Conservation (phyloP, 192 early-diverging fungal genomes). For the Phycomyces blakesleeanus region DNA sequence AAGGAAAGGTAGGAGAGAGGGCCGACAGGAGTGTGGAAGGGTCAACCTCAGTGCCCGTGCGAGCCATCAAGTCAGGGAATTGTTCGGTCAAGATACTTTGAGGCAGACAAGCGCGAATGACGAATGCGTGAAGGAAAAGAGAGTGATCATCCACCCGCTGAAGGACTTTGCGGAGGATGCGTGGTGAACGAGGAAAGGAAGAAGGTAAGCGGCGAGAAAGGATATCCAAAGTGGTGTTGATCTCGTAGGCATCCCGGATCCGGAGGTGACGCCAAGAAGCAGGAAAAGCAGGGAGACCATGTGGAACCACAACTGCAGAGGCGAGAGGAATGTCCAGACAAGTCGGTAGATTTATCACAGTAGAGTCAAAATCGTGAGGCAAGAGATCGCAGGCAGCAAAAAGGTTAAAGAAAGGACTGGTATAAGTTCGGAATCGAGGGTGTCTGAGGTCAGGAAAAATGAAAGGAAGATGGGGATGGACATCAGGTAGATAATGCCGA, state of each 20-base stretch:
- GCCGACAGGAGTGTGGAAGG: neutral
- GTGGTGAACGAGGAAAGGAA: neutral
- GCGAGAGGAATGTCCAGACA: neutral
- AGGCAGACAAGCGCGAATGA: neutral
- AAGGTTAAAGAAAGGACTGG: neutral
- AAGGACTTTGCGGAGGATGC: neutral
- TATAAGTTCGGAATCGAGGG: neutral
- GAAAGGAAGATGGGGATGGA: neutral
- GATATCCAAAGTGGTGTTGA: neutral
- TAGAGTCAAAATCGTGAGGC: neutral
- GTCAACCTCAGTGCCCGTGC: neutral
- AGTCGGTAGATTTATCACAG: neutral
- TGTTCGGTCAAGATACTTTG: neutral
- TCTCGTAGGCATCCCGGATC: neutral
- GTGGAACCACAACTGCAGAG: neutral
- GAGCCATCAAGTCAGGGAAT: neutral
- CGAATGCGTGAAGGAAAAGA: neutral
- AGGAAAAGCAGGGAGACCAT: neutral
- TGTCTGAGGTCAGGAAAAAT: neutral
- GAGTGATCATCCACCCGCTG: neutral
- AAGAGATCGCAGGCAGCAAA: neutral
- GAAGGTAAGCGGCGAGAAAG: neutral
- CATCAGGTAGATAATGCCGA: neutral
- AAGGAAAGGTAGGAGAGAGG: neutral
- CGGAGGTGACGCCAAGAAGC: neutral